Conservation (phyloP, 768 basidiomycete genomes). For the Boletus sp. region DNA sequence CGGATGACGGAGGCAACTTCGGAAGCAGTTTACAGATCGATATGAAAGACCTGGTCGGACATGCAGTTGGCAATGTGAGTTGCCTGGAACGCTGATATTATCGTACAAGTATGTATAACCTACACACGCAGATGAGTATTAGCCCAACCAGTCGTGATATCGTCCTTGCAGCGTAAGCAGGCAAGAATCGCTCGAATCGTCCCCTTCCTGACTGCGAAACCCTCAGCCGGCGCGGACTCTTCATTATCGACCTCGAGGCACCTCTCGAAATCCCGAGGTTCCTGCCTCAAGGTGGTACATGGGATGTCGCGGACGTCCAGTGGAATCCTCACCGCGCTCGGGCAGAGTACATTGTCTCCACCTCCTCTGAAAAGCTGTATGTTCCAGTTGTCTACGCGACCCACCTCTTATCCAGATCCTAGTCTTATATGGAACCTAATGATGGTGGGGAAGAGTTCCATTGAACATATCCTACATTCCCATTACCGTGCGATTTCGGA, state of each 20-base stretch:
- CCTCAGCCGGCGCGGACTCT: conserved; percentile 78
- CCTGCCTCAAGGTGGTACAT: conserved; percentile 93
- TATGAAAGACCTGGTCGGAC: conserved; percentile 76
- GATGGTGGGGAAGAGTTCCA: conserved; percentile 68
- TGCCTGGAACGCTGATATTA: not conserved
- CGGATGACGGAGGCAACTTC: conserved; percentile 61
- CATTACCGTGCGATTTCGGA: conserved; percentile 97
- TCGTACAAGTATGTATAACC: conserved; percentile 5
- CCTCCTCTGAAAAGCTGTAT: conserved; percentile 85
- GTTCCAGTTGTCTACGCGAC: conserved; percentile 22
- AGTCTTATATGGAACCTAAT: conserved; percentile 95
- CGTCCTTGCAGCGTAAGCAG: conserved; percentile 79
- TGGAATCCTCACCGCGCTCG: conserved; percentile 85
- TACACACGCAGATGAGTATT: conserved; percentile 74
- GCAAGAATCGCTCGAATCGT: not conserved
- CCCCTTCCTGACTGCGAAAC: not conserved
- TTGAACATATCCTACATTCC: conserved; percentile 80
- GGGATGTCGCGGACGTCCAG: conserved; percentile 92
- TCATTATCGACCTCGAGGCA: conserved; percentile 90
- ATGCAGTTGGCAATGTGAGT: conserved; percentile 81
- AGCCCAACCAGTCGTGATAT: conserved; percentile 86
- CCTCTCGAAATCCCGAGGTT: conserved; percentile 88
- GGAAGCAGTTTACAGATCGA: conserved; percentile 65
- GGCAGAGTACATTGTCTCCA: conserved; percentile 82
- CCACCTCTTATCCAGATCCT: not conserved